Percentiles rank a stretch among this genome's conserved stretches.
Conservation (phyloP, 148 eudicot genomes). For the Bassia scoparia region DNA sequence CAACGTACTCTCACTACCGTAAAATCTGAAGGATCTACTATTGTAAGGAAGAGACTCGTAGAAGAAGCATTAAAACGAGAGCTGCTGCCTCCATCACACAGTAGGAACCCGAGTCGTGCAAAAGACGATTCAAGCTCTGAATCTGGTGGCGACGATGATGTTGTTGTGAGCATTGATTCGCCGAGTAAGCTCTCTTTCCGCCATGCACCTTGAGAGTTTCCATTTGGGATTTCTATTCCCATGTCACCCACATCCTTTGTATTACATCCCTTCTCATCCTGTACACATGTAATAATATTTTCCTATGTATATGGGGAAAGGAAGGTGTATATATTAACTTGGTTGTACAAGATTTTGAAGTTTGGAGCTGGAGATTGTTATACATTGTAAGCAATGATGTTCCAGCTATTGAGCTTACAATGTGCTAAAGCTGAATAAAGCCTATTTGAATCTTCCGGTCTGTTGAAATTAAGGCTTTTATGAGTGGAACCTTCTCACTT, state of each 20-base stretch:
- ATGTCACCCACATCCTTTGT: neutral
- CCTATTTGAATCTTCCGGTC: neutral
- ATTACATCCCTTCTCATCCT: neutral
- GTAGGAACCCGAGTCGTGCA: constrained; percentile 21
- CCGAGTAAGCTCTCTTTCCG: constrained; percentile 69
- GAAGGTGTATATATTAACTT: neutral
- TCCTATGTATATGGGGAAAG: neutral
- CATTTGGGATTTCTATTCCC: neutral
- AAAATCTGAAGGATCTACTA: constrained; percentile 71
- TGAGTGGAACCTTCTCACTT: too few relatives aligned
- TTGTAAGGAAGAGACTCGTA: constrained; percentile 31
- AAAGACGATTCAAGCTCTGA: constrained; percentile 62
- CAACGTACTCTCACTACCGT: constrained; percentile 44
- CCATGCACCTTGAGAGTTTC: constrained; percentile 34
- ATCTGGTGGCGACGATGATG: constrained; percentile 73
- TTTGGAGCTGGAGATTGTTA: neutral
- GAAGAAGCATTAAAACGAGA: constrained; percentile 14
- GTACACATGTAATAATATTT: neutral
- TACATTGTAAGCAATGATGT: too few relatives aligned
- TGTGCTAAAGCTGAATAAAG: too few relatives aligned
- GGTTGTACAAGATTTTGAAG: neutral
- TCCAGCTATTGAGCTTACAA: too few relatives aligned
- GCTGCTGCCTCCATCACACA: constrained; percentile 15
- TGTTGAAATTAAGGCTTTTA: too few relatives aligned
- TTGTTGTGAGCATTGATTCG: constrained; percentile 69